These are phyloP conservation scores for Pestalotiopsis sp. DNA, from an alignment of 2,329 filamentous ascomycete genomes.

Conservation along the genomic window DNA sequence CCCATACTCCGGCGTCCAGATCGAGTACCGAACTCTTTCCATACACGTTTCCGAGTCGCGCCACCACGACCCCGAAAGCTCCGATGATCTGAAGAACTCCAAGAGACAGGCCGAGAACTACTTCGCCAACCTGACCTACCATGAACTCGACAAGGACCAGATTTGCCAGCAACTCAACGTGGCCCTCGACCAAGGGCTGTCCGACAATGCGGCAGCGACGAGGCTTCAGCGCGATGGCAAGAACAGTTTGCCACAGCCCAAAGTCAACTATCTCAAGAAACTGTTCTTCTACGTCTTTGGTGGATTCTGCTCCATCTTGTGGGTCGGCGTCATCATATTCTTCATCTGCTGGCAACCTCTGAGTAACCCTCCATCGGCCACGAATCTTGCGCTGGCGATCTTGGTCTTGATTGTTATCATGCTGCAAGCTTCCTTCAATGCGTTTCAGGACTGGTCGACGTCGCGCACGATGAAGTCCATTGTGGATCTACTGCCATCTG, in stretches of 20 bases:
- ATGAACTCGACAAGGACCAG: conserved; percentile 34
- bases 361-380: conserved; percentile 42
- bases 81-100: conserved; percentile 22
- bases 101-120: conserved; percentile 43
- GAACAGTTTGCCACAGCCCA: conserved; percentile 42
- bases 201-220: conserved; percentile 29
- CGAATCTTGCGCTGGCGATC: conserved; percentile 47
- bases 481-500: conserved; percentile 43
- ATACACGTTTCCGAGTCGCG: conserved; percentile 41
- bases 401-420: conserved; percentile 49
- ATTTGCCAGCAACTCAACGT: conserved; percentile 43
- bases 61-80: conserved; percentile 23
- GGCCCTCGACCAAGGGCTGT: conserved; percentile 34
- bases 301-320: conserved; percentile 49
- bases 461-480: conserved; percentile 49
- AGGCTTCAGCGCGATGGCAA: conserved; percentile 41
- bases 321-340: conserved; percentile 48
- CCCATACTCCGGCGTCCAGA: conserved; percentile 38
- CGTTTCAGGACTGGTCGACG: conserved; percentile 51
- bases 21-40: conserved; percentile 42
- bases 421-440: conserved; percentile 46
- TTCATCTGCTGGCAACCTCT: conserved; percentile 51
- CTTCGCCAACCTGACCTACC: conserved; percentile 41
- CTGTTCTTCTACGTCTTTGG: conserved; percentile 45
- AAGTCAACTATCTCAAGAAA: conserved; percentile 44